phyloP scores from a whole-genome alignment of 2,329 filamentous ascomycete species.

The Exophiala calicioides region DNA sequence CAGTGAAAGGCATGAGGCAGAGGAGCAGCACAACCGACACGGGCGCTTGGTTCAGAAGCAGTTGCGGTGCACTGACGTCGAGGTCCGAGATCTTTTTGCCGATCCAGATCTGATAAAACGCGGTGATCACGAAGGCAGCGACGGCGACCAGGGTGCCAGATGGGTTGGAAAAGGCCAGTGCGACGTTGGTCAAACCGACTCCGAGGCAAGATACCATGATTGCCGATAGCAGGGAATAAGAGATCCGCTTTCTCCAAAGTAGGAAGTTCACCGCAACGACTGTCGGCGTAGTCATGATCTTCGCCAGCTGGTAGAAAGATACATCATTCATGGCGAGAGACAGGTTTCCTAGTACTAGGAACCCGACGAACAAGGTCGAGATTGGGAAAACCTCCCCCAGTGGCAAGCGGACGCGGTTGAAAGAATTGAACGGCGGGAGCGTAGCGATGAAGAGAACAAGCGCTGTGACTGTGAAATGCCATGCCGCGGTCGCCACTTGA shows the following conservation, averaged over 20 bases:
- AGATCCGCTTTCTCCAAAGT: constrained; percentile 37
- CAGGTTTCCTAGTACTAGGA: constrained; percentile 17
- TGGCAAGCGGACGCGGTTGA: constrained; percentile 8
- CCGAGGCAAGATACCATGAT: constrained; percentile 52
- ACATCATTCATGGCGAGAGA: constrained; percentile 16
- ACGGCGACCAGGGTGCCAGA: constrained; percentile 10
- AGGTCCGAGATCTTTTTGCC: constrained; percentile 19
- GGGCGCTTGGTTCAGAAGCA: constrained; percentile 19
- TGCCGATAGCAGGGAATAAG: neutral
- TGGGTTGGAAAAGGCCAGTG: constrained; percentile 4
- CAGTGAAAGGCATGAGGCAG: constrained; percentile 3
- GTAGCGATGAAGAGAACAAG: constrained; percentile 8
- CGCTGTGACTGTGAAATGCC: constrained; percentile 16
- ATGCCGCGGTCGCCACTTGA: constrained; percentile 10
- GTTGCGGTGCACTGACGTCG: constrained; percentile 10
- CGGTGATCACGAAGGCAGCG: constrained; percentile 15
- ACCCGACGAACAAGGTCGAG: constrained; percentile 13
- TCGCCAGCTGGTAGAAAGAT: constrained; percentile 18
- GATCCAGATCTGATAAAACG: constrained; percentile 21
- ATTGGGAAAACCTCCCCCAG: constrained; percentile 11
- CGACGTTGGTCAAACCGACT: constrained; percentile 54
- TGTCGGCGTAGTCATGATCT: constrained; percentile 21
- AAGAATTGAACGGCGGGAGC: constrained; percentile 2
- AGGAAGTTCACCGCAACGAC: constrained; percentile 16
- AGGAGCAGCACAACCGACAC: constrained; percentile 4